A percentile compares a stretch with the other conserved stretches of the same genome.
These are phyloP conservation scores for Globisporangium acanthophoron DNA, from an alignment of 352 stramenopile genomes.

Conservation along the genomic window DNA sequence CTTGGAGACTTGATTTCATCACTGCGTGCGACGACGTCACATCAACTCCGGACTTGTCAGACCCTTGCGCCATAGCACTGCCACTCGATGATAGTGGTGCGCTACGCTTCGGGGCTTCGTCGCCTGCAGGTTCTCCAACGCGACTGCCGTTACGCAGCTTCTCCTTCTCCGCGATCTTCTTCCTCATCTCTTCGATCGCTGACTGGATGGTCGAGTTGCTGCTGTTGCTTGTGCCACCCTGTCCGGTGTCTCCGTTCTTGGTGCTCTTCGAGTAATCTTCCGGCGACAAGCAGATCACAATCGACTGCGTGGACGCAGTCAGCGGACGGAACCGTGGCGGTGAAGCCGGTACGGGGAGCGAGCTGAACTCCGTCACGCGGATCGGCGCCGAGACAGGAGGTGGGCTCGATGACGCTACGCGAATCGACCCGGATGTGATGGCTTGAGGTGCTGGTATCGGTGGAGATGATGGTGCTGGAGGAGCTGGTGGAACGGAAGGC, in stretches of 20 bases:
- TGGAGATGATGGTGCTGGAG: neutral
- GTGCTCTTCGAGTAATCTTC: constrained; percentile 37
- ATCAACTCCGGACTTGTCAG: neutral
- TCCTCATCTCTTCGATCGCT: constrained; percentile 49
- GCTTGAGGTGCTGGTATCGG: neutral
- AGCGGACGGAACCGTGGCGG: constrained; percentile 38
- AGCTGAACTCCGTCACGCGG: constrained; percentile 2
- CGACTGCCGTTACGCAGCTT: constrained; percentile 23
- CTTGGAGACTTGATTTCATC: constrained; percentile 8
- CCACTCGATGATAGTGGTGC: neutral
- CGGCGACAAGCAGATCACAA: constrained; percentile 57
- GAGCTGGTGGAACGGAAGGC: neutral
- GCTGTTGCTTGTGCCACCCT: neutral
- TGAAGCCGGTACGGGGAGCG: neutral
- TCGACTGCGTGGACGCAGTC: constrained; percentile 58
- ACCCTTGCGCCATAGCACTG: neutral
- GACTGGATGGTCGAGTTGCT: constrained; percentile 18
- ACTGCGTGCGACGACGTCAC: neutral
- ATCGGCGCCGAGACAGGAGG: neutral
- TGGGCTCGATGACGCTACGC: neutral
- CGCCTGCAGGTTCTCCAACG: neutral
- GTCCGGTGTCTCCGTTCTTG: constrained; percentile 11
- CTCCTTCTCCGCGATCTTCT: constrained; percentile 51
- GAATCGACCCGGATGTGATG: neutral
- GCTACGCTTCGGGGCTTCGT: neutral